These are phyloP conservation scores for Davidsoniella neocaledoniae DNA, from an alignment of 2,329 filamentous ascomycete species.

Conservation along the genomic window DNA sequence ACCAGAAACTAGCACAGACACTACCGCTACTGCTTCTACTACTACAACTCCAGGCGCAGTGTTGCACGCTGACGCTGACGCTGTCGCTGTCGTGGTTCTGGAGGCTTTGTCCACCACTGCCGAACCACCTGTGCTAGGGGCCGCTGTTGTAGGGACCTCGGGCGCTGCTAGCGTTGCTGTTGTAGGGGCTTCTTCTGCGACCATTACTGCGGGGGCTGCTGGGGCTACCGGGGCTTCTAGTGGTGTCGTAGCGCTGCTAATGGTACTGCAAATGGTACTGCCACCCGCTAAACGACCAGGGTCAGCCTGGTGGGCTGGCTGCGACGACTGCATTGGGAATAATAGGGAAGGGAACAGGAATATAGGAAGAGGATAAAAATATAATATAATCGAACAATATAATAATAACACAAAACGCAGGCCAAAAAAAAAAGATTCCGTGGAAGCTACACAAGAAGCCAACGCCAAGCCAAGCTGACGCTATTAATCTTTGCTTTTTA, in stretches of 20 bases:
- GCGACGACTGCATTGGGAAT: conserved; percentile 2
- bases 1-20: too few species aligned
- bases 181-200: too few species aligned
- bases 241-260: background rate
- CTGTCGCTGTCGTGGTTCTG: too few species aligned
- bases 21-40: too few species aligned
- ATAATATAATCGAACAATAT: background rate
- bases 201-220: background rate
- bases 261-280: background rate
- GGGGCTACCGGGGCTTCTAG: background rate
- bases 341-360: background rate
- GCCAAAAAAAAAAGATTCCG: background rate
- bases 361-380: background rate
- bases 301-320: background rate
- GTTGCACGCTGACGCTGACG: too few species aligned
- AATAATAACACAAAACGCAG: background rate
- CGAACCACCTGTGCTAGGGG: too few species aligned
- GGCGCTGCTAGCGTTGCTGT: too few species aligned
- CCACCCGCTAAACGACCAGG: background rate
- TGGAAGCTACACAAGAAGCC: background rate
- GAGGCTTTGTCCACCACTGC: too few species aligned
- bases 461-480: background rate
- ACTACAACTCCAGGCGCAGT: too few species aligned
- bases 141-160: too few species aligned
- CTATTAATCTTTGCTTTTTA: too few species aligned